These are phyloP conservation scores for Candida incommunis DNA, from an alignment of 805 yeast genomes.

Conservation along the genomic window DNA sequence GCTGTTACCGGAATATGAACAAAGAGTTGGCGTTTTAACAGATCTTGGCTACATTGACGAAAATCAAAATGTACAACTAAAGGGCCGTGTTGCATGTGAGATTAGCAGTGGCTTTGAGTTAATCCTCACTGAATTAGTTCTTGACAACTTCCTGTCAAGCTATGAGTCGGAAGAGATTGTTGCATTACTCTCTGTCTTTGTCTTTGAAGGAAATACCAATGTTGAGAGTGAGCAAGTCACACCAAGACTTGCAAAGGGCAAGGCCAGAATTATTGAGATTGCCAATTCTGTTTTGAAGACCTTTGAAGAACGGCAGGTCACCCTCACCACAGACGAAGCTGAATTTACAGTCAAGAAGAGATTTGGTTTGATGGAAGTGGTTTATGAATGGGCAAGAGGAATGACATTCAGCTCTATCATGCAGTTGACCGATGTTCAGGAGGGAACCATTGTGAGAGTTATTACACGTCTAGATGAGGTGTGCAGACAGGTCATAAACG, in stretches of 20 bases:
- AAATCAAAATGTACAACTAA: conserved; percentile 56
- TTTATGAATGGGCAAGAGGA: conserved; percentile 97
- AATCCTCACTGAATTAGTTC: conserved; percentile 68
- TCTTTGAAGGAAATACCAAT: conserved; percentile 72
- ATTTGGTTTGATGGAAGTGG: conserved; percentile 84
- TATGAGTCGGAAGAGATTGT: conserved; percentile 94
- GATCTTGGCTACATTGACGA: conserved; percentile 71
- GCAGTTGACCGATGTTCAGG: conserved; percentile 78
- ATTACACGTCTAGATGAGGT: conserved; percentile 89
- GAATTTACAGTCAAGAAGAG: conserved; percentile 72
- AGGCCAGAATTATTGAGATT: conserved; percentile 52
- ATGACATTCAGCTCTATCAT: conserved; percentile 82
- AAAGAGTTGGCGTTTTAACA: conserved; percentile 63
- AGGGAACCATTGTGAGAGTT: conserved; percentile 94
- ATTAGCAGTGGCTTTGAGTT: conserved; percentile 37
- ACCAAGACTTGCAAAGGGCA: conserved; percentile 58
- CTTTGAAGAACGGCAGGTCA: conserved; percentile 53
- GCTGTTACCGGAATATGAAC: conserved; percentile 85
- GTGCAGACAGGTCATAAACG: conserved; percentile 86
- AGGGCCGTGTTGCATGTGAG: conserved; percentile 79
- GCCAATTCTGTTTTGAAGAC: conserved; percentile 47
- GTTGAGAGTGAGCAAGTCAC: conserved; percentile 50
- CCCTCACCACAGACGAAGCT: conserved; percentile 70
- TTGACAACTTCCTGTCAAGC: conserved; percentile 85
- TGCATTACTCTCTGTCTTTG: conserved; percentile 84